Evolutionary conservation across 352 stramenopile species (phyloP).

Genomic region (Peronospora farinosa): DNA sequence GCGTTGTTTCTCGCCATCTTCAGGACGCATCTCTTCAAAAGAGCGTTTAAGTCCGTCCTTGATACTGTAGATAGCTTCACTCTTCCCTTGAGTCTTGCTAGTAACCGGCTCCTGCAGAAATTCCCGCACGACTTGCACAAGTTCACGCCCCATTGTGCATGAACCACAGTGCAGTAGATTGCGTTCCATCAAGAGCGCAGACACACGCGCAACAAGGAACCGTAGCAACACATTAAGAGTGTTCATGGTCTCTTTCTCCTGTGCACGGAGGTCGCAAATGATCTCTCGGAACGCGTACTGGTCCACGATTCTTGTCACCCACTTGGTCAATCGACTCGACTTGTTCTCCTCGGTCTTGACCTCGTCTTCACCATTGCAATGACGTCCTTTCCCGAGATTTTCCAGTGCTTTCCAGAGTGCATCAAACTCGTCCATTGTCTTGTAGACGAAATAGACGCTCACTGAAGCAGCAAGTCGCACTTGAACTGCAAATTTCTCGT

Average conservation of each 20-base stretch:
- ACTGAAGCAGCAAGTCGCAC: conserved; percentile 34
- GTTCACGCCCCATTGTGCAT: conserved; percentile 42
- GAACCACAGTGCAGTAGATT: conserved; percentile 47
- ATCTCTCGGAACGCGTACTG: conserved; percentile 65
- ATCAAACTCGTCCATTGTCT: conserved; percentile 70
- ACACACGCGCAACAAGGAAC: conserved; percentile 59
- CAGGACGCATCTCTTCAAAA: conserved; percentile 46
- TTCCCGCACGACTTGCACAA: conserved; percentile 55
- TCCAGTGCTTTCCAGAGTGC: conserved; percentile 59
- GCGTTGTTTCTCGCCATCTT: conserved; percentile 29
- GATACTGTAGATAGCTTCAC: conserved; percentile 10
- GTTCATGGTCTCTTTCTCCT: conserved; percentile 69
- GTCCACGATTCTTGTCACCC: conserved; percentile 69
- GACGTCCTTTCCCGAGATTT: conserved; percentile 28
- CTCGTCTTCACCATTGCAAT: conserved; percentile 33
- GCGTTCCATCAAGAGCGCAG: conserved; percentile 49
- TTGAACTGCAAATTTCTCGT: conserved; percentile 73
- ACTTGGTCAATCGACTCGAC: conserved; percentile 55
- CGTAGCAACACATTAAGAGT: conserved; percentile 71
- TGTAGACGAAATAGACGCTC: conserved; percentile 73
- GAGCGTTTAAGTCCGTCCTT: conserved; percentile 44
- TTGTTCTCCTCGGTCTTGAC: conserved; percentile 10
- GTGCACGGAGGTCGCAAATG: conserved; percentile 45
- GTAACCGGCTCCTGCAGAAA: conserved; percentile 58
- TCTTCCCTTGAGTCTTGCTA: conserved; percentile 5